Evolutionary conservation across 73 alveolate species (phyloP).

Genomic region (Paramecium sexaurelia): DNA sequence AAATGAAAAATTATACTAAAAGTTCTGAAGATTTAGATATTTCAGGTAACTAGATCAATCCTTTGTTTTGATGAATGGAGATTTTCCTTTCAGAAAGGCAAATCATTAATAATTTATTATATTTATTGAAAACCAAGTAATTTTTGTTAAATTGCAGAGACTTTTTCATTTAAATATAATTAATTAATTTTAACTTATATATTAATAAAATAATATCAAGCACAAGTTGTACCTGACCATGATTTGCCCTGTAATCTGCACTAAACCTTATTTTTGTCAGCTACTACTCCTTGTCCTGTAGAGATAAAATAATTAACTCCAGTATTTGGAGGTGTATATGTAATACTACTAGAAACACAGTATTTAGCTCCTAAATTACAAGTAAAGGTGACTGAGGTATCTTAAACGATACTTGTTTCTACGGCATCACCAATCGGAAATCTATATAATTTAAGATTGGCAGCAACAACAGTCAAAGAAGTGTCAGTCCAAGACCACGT

Average conservation of each 20-base stretch:
- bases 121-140: not conserved
- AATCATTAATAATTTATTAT: not conserved
- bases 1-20: not conserved
- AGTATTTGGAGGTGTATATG: not conserved
- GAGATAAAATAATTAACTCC: not conserved
- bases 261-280: not conserved
- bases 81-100: not conserved
- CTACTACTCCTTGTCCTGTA: not conserved
- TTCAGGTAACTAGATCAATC: not conserved
- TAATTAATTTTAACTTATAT: not conserved
- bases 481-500: constrained; percentile 31
- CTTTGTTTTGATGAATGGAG: not conserved
- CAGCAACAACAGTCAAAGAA: constrained; percentile 18
- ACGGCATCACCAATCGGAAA: not conserved
- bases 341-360: not conserved
- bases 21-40: constrained; percentile 23
- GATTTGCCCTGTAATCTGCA: not conserved
- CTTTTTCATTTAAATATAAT: not conserved
- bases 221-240: not conserved
- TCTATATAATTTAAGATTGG: not conserved
- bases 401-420: not conserved
- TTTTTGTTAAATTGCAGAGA: not conserved
- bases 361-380: not conserved
- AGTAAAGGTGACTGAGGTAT: not conserved
- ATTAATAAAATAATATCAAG: not conserved